These are phyloP conservation scores for Nannochloropsis gaditana DNA, from an alignment of 108 stramenopile species.

Conservation along the genomic window DNA sequence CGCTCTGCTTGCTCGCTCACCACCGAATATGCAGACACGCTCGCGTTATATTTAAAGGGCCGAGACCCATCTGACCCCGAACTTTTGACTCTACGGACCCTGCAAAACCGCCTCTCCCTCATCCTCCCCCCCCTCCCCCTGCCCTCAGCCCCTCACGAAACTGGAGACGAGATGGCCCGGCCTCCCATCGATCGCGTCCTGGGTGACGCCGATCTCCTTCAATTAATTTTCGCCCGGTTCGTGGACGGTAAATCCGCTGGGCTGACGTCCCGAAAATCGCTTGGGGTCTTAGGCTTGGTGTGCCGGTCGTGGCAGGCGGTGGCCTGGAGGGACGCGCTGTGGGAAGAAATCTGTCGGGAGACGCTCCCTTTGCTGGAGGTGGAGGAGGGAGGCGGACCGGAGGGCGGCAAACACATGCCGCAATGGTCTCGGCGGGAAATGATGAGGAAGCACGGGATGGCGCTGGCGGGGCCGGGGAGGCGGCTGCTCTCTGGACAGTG, in stretches of 20 bases:
- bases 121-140: neutral
- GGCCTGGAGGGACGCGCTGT: neutral
- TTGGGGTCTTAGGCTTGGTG: neutral
- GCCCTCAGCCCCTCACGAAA: neutral
- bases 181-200: neutral
- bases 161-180: neutral
- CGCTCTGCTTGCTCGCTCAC: constrained; percentile 4
- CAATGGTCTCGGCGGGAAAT: neutral
- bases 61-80: constrained; percentile 1
- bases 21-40: neutral
- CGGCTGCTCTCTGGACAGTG: neutral
- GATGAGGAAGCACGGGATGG: neutral
- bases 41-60: neutral
- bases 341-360: neutral
- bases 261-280: neutral
- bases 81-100: neutral
- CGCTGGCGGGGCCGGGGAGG: neutral
- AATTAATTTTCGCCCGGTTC: neutral
- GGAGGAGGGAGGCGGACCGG: neutral
- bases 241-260: neutral
- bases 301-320: neutral
- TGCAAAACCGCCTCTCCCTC: neutral
- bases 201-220: neutral
- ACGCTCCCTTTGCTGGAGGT: neutral
- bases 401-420: neutral